Base-by-base conservation (phyloP, 805 yeast species). In the Ogataea allantospora region DNA sequence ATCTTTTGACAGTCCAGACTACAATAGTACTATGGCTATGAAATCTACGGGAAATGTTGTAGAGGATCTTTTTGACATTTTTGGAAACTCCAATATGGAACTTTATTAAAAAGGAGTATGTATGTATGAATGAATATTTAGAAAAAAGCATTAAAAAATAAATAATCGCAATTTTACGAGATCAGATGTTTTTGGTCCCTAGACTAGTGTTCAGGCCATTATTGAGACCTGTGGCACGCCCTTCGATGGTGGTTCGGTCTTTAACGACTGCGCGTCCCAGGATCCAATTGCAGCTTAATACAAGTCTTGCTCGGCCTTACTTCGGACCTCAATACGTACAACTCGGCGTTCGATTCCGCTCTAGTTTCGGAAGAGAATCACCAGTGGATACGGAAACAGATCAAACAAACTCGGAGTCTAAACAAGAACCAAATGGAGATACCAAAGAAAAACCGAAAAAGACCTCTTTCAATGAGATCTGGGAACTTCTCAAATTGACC, bases 401-500 rank as follows among this genome's bases (percentile, higher is more conserved):
- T n/a, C n/a, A 13, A 8, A 5, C 13, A 8, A 13, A 24, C 7
- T 24, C 27, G 27, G 27, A 24, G 27, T 24, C 12, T 5, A 12
- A 11, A 4, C 27, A 13, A 24, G 10, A 25, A 11, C 23, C 29
- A 13, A n/a, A 23, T n/a, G 14, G 32, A 5, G 34, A 23, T 9
- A n/a, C n/a, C n/a, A n/a, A 4, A 21, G 8, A 21, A 4, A n/a
- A 21, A n/a, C 11, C 23, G 8, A 21, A 21, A 34, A 46, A 44
- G 23, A 38, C 58, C 2, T 48, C 63, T 4, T 45, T 58, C 16
- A 40, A 51, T 3, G 81, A 76, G 39, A 61, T 76, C 13, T 14
- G 51, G 35, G 57, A 84, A 27, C 59, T 83, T 19, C 68, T 82
- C 34, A 61, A 55, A 21, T 65, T 83, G n/a, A 77, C 83, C 0